A percentile compares a stretch with the other conserved stretches of the same genome.
These are phyloP conservation scores for Pleomassaria siparia DNA, from an alignment of 2,329 filamentous ascomycete genomes.

Conservation along the genomic window DNA sequence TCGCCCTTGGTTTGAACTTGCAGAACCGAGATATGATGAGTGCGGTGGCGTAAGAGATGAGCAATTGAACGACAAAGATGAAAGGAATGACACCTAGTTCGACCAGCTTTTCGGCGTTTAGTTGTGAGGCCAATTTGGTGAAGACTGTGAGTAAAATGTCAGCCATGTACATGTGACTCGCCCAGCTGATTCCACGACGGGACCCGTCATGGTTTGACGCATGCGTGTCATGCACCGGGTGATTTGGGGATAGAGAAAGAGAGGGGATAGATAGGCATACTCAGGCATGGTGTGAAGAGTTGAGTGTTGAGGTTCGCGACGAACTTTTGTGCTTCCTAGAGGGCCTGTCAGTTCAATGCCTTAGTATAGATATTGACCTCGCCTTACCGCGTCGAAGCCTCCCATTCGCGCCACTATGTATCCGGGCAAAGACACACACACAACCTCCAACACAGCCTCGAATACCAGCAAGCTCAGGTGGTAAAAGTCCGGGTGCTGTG, in stretches of 20 bases:
- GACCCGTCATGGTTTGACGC: too few species aligned
- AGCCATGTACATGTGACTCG: neutral
- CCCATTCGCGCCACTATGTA: slow-evolving; percentile 89
- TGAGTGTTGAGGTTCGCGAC: slow-evolving; percentile 94
- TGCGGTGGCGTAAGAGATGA: slow-evolving; percentile 81
- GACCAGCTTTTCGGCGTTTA: slow-evolving; percentile 84
- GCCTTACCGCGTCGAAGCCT: slow-evolving; percentile 81
- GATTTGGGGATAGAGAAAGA: too few species aligned
- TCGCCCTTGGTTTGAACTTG: slow-evolving; percentile 78
- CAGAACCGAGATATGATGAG: slow-evolving; percentile 71
- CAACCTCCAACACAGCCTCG: slow-evolving; percentile 90
- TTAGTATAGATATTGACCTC: neutral
- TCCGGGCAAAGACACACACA: slow-evolving; percentile 90
- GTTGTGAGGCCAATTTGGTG: slow-evolving; percentile 91
- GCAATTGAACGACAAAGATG: slow-evolving; percentile 86
- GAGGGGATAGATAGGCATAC: too few species aligned
- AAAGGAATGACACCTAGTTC: slow-evolving; percentile 93
- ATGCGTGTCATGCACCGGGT: too few species aligned
- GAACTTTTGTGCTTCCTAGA: slow-evolving; percentile 76
- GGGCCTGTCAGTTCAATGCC: neutral
- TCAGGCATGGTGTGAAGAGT: slow-evolving; percentile 94
- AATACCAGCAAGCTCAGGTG: slow-evolving; percentile 83
- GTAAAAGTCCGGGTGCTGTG: slow-evolving; percentile 64
- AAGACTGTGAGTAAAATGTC: slow-evolving; percentile 65
- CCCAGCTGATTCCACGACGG: neutral